A percentile compares a stretch with the other conserved stretches of the same genome.
Conservation (phyloP, 306 rosid species). For the Arachis hypogaea region DNA sequence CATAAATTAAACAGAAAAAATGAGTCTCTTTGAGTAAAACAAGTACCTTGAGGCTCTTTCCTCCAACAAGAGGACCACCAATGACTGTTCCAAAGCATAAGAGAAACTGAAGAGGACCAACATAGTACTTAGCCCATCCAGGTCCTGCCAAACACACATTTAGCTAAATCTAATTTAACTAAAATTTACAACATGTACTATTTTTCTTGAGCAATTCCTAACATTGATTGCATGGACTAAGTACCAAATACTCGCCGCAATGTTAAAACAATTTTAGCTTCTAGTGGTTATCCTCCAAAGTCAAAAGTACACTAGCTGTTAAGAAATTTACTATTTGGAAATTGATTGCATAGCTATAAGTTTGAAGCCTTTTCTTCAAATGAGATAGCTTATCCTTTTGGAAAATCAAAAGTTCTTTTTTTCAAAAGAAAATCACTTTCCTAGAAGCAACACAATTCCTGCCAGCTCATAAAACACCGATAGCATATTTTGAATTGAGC, state of each 20-base stretch:
- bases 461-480: neutral
- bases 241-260: no score
- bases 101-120: constrained; percentile 72
- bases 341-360: constrained; percentile 8
- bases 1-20: constrained; percentile 1
- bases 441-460: neutral
- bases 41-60: constrained; percentile 69
- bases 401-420: neutral
- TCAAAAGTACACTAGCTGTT: neutral
- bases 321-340: neutral
- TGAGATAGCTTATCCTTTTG: neutral
- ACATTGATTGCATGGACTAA: no score
- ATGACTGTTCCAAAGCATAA: constrained; percentile 74
- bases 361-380: constrained; percentile 2
- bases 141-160: constrained; percentile 56
- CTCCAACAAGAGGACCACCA: constrained; percentile 72
- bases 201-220: no score
- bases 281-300: neutral
- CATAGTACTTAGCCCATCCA: constrained; percentile 70
- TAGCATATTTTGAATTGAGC: constrained; percentile 8
- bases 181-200: no score
- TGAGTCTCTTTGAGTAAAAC: neutral
- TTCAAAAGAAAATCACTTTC: neutral
- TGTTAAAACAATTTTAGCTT: neutral
- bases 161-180: no score